Base-by-base conservation (phyloP, 1,284 basidiomycete genomes). In the Ustilago trichophora region DNA sequence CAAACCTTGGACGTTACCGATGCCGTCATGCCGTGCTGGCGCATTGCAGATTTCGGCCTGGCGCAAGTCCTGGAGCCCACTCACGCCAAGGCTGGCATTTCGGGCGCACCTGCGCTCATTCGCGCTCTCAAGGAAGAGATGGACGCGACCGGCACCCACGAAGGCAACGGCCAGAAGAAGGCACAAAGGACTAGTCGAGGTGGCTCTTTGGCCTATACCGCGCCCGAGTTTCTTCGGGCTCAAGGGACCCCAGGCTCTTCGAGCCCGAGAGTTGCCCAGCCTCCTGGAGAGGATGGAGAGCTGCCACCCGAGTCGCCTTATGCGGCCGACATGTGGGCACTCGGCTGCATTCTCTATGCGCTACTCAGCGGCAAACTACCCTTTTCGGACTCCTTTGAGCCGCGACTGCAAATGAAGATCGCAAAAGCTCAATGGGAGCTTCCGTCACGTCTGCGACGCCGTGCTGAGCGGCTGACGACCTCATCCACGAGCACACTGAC, bases 21-120 rank as follows among this genome's bases (percentile, higher is more conserved):
- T 16, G 84, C 84, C 55, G 81, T 84, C 69, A 69, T 67, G 69
- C 67, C 70, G 10, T 69, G 62, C 45, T 82, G 81, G 81, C 68
- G 78, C 22, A 49, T 94, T 32, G 85, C 85, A 38, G 92, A 94
- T 82, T 94, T 94, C 82, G 92, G 92, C 46, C 86, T 93, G 83
- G 85, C 91, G 21, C 58, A 58, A 33, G 31, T 44, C 21, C 26
- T 69, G 19, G 54, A 58, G 18, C 49, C 46, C 6, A 16, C 16
- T 3, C 52, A 59, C 3, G 29, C 33, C 33, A 56, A 49, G 34
- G 19, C 33, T 10, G 48, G 46, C 24, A 33, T 33, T 5, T 11
- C 43, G 10, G 51, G 47, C 11, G 43, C 59, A 34, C 32, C 66
- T 8, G 55, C 54, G 13, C 42, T 69, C 11, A 40, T 59, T 13